phyloP scores from a whole-genome alignment of 1,284 basidiomycete genomes.

The Heimioporus retisporus region DNA sequence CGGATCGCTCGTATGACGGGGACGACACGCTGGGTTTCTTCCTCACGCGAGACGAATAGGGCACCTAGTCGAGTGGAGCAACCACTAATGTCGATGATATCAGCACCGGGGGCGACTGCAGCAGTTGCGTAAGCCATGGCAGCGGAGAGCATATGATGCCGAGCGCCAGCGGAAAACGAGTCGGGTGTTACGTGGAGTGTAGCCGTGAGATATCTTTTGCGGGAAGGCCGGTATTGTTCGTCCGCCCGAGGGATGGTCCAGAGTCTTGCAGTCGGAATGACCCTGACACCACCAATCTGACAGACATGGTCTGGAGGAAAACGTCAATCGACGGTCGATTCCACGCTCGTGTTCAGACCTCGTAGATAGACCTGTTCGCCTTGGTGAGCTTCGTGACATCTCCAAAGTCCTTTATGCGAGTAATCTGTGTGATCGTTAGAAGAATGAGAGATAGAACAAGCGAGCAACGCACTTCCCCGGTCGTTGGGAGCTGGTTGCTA shows the following conservation, averaged over 20 bases:
- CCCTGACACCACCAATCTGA: no score
- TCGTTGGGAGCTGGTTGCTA: slow-evolving; percentile 77
- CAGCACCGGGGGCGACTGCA: slow-evolving; percentile 67
- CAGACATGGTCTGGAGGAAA: slow-evolving; percentile 75
- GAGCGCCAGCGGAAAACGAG: slow-evolving; percentile 94
- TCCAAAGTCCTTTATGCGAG: slow-evolving; percentile 72
- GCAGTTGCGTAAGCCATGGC: slow-evolving; percentile 61
- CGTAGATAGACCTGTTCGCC: slow-evolving; percentile 87
- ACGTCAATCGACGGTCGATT: slow-evolving; percentile 5
- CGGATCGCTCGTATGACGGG: slow-evolving; percentile 72
- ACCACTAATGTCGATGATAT: slow-evolving; percentile 94
- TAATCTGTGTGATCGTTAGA: slow-evolving; percentile 53
- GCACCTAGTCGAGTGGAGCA: slow-evolving; percentile 93
- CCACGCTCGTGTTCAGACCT: slow-evolving; percentile 55
- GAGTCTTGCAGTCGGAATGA: slow-evolving; percentile 58
- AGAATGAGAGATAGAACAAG: no score
- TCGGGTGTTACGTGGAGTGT: slow-evolving; percentile 97
- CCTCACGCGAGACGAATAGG: slow-evolving; percentile 71
- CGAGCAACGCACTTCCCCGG: slow-evolving; percentile 70
- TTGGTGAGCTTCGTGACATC: slow-evolving; percentile 81
- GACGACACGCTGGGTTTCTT: slow-evolving; percentile 84
- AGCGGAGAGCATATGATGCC: slow-evolving; percentile 59
- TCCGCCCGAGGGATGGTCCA: slow-evolving; percentile 50
- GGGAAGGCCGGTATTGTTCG: slow-evolving; percentile 21
- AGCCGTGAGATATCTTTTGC: slow-evolving; percentile 87